Base-by-base conservation (phyloP, 139 green algal species). In the Picochlorum sp. region DNA sequence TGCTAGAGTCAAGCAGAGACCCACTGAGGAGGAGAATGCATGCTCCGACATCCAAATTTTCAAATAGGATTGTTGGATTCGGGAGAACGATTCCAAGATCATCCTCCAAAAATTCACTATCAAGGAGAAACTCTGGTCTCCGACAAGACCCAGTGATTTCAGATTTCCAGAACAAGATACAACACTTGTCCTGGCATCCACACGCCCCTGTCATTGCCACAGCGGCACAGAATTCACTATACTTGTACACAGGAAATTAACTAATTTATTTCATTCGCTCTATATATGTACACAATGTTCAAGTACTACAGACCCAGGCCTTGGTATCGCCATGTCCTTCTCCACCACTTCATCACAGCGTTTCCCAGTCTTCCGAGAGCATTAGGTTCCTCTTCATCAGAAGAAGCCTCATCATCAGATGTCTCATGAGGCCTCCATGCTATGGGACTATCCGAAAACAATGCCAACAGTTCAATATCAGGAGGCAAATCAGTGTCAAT, bases 111-210 rank as follows among this genome's bases (percentile, higher is more conserved):
- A 44, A 49, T 45, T 15, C 28, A 24, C 13, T 45, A 5, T n/a
- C 37, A 37, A 57, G 49, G 14, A 45, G n/a, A 24, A 45, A 55
- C 50, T 28, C 56, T 50, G 47, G 20, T 59, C 41, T 3, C 45
- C 62, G 65, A 65, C 76, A 23, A 62, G 62, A 63, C 26, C 49
- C 74, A 28, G 60, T 56, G 59, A n/a, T 84, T 37, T 63, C 20
- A 9, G 90, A 97, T 78, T 94, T 92, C 49, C 49, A 62, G 4
- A 69, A 69, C 23, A 98, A 98, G 80, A 82, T 98, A 68, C 83
- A 96, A 63, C 91, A 98, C 72, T 69, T 98, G 23, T 88, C 90
- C 2, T 98, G 92, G 92, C 92, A 98, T 69, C 93, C 93, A 28
- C 72, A 89, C 60, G 81, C 80, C 34, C 87, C 94, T 63, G 78